Conservation (phyloP, 2,329 filamentous ascomycete genomes). For the Exophiala spinifera region DNA sequence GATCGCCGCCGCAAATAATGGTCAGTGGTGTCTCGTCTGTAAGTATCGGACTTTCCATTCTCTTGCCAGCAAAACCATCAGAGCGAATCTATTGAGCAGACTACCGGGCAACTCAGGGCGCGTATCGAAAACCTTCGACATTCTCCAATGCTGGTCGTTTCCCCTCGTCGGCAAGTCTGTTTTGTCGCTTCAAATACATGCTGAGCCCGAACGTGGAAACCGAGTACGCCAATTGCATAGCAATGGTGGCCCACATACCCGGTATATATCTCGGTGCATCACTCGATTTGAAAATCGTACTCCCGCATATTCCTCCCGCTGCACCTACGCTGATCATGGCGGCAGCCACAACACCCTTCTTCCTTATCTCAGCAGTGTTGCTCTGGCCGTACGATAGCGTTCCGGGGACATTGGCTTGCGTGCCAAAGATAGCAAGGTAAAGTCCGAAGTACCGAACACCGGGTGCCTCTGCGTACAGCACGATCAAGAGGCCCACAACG, state of each 20-base stretch:
- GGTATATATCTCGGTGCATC: slow-evolving; percentile 32
- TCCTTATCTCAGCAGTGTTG: slow-evolving; percentile 8
- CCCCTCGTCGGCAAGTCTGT: slow-evolving; percentile 20
- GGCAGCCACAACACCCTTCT: slow-evolving; percentile 17
- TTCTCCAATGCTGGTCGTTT: slow-evolving; percentile 18
- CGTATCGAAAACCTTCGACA: slow-evolving; percentile 21
- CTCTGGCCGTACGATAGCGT: slow-evolving; percentile 13
- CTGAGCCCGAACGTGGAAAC: slow-evolving; percentile 11
- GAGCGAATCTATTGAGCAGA: no score
- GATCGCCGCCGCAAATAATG: no score
- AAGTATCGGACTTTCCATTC: no score
- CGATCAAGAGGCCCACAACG: slow-evolving; percentile 59
- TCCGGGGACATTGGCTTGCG: slow-evolving; percentile 9
- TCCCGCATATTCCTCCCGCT: slow-evolving; percentile 15
- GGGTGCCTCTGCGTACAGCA: slow-evolving; percentile 45
- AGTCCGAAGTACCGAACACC: slow-evolving; percentile 10
- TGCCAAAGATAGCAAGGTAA: slow-evolving; percentile 58
- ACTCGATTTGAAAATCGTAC: slow-evolving; percentile 57
- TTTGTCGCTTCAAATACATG: slow-evolving; percentile 24
- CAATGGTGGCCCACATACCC: slow-evolving; percentile 24
- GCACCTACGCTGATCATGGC: slow-evolving; percentile 17
- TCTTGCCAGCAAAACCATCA: no score
- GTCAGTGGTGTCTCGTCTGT: no score
- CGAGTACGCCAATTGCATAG: slow-evolving; percentile 16
- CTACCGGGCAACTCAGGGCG: slow-evolving; percentile 7